A percentile compares a stretch with the other conserved stretches of the same genome.
phyloP scores from a whole-genome alignment of 2,329 filamentous ascomycete genomes.

The Metarhizium guizhouense region DNA sequence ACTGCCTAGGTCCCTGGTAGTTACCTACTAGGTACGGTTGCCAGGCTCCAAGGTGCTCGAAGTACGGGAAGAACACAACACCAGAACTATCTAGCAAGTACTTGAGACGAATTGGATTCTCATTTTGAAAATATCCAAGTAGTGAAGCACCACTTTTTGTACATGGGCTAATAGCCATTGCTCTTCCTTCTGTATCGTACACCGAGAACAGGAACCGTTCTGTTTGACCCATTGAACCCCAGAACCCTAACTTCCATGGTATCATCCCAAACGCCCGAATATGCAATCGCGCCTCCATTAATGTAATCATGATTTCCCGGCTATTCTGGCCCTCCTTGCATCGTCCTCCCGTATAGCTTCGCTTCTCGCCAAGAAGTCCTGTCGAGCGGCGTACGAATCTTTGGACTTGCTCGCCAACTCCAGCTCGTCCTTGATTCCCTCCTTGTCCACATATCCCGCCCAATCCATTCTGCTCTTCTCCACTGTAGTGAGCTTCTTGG shows the following conservation, averaged over 20 bases:
- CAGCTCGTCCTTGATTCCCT: conserved; percentile 61
- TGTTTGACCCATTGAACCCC: neutral
- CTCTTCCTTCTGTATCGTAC: neutral
- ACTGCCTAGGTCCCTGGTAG: too few relatives aligned
- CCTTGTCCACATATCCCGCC: conserved; percentile 63
- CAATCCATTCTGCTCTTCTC: conserved; percentile 68
- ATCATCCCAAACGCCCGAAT: conserved; percentile 1
- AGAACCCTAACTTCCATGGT: neutral
- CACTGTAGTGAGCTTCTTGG: conserved; percentile 60
- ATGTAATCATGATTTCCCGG: conserved; percentile 21
- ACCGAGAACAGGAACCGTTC: neutral
- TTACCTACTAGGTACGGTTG: too few relatives aligned
- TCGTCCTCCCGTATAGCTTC: conserved; percentile 55
- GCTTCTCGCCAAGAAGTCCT: conserved; percentile 58
- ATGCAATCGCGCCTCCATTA: neutral
- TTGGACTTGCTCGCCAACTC: conserved; percentile 56
- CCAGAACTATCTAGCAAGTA: too few relatives aligned
- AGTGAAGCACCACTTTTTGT: neutral
- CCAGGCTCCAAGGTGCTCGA: too few relatives aligned
- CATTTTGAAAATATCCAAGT: neutral
- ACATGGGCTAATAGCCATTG: neutral
- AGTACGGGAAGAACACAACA: too few relatives aligned
- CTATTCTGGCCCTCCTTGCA: conserved; percentile 43
- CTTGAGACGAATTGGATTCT: neutral
- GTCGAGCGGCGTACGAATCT: conserved; percentile 50